A percentile compares a stretch with the other conserved stretches of the same genome.
Conservation (phyloP, 805 yeast species). For the Yamadazyma sp. region DNA sequence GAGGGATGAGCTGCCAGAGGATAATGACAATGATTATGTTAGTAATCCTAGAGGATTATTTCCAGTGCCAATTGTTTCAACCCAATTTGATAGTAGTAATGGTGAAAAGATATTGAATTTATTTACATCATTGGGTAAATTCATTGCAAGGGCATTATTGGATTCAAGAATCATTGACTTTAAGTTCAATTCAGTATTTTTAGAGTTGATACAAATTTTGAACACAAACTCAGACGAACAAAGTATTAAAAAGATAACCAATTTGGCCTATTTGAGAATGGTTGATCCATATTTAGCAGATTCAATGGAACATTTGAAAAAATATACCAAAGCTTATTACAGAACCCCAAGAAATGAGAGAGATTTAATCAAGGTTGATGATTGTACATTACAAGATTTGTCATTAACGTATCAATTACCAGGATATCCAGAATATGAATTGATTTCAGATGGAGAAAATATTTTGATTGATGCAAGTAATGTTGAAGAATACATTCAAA, state of each 20-base stretch:
- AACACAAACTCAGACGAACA: constrained; percentile 12
- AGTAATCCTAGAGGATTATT: constrained; percentile 56
- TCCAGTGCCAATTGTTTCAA: constrained; percentile 58
- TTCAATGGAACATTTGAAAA: constrained; percentile 52
- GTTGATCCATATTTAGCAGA: constrained; percentile 60
- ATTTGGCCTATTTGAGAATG: constrained; percentile 36
- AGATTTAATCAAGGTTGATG: constrained; percentile 24
- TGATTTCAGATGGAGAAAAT: constrained; percentile 55
- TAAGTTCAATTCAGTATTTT: constrained; percentile 67
- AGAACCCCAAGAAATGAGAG: constrained; percentile 14
- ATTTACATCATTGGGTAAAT: constrained; percentile 72
- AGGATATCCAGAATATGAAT: constrained; percentile 61
- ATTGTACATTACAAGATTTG: constrained; percentile 49
- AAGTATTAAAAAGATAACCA: constrained; percentile 22
- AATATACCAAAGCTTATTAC: constrained; percentile 32
- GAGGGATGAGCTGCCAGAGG: constrained; percentile 43
- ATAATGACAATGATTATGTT: constrained; percentile 34
- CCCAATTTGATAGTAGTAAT: constrained; percentile 23
- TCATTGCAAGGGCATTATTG: constrained; percentile 80
- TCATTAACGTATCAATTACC: constrained; percentile 71
- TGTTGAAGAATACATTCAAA: constrained; percentile 53
- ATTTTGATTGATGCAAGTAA: constrained; percentile 49
- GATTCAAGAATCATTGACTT: constrained; percentile 90
- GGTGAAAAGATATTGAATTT: constrained; percentile 45
- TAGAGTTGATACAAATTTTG: constrained; percentile 50